Evolutionary conservation across 306 rosid species (phyloP).

Genomic region (Quercus alba): DNA sequence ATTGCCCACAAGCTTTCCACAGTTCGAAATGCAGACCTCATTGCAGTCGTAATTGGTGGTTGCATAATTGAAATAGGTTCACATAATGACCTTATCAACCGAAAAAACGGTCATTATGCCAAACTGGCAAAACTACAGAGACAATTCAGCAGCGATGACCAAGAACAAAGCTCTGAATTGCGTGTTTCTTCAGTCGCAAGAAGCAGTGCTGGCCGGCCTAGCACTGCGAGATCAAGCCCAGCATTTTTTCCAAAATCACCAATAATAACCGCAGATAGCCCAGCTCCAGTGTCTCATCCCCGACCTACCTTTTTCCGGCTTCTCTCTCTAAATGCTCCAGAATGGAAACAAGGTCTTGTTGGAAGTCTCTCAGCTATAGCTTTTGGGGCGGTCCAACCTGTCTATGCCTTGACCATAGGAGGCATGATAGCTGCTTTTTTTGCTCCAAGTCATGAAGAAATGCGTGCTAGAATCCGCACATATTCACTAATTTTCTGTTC

Average conservation of each 20-base stretch:
- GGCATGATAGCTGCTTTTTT: conserved; percentile 94
- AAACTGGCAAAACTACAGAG: conserved; percentile 74
- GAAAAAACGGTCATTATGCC: conserved; percentile 67
- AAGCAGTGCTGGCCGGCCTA: conserved; percentile 68
- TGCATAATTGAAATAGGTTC: conserved; percentile 70
- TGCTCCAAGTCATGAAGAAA: conserved; percentile 66
- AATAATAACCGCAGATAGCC: conserved; percentile 27
- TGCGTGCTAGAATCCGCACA: conserved; percentile 58
- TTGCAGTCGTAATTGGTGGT: conserved; percentile 73
- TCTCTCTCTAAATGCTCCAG: conserved; percentile 65
- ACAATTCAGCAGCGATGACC: conserved; percentile 61
- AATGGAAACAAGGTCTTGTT: conserved; percentile 82
- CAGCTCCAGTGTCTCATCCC: conserved; percentile 28
- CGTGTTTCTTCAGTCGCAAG: conserved; percentile 49
- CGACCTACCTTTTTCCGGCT: conserved; percentile 73
- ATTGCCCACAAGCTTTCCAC: conserved; percentile 97
- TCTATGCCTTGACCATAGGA: conserved; percentile 83
- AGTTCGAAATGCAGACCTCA: conserved; percentile 80
- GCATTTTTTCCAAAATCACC: conserved; percentile 59
- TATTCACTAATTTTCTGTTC: conserved; percentile 65
- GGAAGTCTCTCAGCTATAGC: conserved; percentile 78
- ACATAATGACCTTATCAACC: conserved; percentile 66
- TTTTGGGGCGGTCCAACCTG: conserved; percentile 83
- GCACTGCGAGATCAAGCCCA: conserved; percentile 80
- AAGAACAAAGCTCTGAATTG: conserved; percentile 44